These are phyloP conservation scores for Plasmodium gonderi DNA, from an alignment of 169 alveolate genomes.

Conservation along the genomic window DNA sequence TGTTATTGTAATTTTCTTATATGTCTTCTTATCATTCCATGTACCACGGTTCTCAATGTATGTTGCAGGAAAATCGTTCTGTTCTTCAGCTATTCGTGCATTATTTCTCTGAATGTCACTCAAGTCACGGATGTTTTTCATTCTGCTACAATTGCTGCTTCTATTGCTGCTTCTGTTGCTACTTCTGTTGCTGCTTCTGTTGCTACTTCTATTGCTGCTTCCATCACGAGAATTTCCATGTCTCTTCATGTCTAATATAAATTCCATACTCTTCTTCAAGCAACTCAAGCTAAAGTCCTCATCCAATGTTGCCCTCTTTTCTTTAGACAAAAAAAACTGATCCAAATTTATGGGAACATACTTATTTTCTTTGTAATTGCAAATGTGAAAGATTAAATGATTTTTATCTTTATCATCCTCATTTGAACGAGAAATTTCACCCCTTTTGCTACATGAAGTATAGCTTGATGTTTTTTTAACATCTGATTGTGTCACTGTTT, in stretches of 20 bases:
- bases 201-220: background rate
- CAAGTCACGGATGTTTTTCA: no score
- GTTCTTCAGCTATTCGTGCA: no score
- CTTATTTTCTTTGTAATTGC: slow-evolving; percentile 27
- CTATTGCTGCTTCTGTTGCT: no score
- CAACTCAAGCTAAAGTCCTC: slow-evolving; percentile 10
- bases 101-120: no score
- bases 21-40: no score
- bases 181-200: no score
- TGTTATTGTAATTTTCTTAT: no score
- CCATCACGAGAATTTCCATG: background rate
- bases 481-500: background rate
- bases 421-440: background rate
- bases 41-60: no score
- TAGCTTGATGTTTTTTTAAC: background rate
- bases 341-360: slow-evolving; percentile 41
- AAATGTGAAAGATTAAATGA: slow-evolving; percentile 14
- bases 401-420: background rate
- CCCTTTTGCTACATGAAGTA: no score
- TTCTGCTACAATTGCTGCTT: no score
- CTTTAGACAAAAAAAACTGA: background rate
- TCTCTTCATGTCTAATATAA: slow-evolving; percentile 12
- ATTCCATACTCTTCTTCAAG: slow-evolving; percentile 27
- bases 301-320: background rate
- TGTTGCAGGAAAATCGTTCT: no score